Conservation (phyloP, 1,139 yeast genomes). For the Suhomyces maxii region DNA sequence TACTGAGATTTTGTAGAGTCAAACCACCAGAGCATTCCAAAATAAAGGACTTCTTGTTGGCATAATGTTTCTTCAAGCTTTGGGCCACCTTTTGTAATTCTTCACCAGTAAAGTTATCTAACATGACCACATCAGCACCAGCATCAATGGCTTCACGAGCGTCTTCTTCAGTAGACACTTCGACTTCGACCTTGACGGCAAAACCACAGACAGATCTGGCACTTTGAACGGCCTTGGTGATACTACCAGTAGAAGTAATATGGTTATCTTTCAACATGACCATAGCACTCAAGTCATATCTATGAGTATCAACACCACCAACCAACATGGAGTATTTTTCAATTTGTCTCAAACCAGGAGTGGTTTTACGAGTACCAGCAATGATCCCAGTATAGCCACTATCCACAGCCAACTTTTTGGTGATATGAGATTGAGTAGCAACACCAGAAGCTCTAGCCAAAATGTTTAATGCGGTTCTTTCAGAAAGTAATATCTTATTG, state of each 20-base stretch:
- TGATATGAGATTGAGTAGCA: conserved; percentile 71
- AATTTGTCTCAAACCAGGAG: conserved; percentile 85
- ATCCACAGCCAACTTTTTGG: conserved; percentile 61
- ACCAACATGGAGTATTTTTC: conserved; percentile 95
- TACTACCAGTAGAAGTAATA: conserved; percentile 88
- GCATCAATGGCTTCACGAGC: conserved; percentile 92
- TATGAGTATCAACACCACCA: conserved; percentile 92
- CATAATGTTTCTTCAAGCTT: conserved; percentile 59
- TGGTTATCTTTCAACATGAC: conserved; percentile 96
- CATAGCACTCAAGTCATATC: conserved; percentile 91
- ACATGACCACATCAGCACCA: conserved; percentile 95
- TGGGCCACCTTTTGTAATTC: conserved; percentile 67
- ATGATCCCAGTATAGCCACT: conserved; percentile 80
- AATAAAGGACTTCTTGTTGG: conserved; percentile 52
- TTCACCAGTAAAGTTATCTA: conserved; percentile 79
- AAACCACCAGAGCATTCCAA: conserved; percentile 94
- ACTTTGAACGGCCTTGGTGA: conserved; percentile 73
- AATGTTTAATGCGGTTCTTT: conserved; percentile 81
- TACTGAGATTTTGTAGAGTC: conserved; percentile 62
- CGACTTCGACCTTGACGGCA: conserved; percentile 88
- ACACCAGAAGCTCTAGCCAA: conserved; percentile 85
- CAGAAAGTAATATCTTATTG: conserved; percentile 74
- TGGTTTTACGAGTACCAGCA: conserved; percentile 98
- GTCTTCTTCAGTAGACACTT: conserved; percentile 77
- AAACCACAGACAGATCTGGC: conserved; percentile 88